Conservation (phyloP, 306 rosid genomes). For the Cicer yamashitae region DNA sequence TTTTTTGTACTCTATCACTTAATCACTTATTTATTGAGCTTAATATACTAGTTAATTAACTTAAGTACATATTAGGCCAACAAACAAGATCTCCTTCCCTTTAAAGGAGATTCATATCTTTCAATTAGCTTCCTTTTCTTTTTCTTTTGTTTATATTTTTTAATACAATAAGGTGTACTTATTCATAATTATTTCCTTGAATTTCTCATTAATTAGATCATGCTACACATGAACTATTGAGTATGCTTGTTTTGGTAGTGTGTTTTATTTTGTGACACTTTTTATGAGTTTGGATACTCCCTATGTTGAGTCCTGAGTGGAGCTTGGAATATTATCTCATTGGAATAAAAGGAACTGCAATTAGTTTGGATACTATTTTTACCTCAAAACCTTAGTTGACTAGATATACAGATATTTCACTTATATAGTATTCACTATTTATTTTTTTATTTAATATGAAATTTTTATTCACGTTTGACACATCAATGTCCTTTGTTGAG, state of each 20-base stretch:
- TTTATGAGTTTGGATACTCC: neutral
- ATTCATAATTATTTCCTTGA: conserved; percentile 13
- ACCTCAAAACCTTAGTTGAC: no score
- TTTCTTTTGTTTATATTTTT: neutral
- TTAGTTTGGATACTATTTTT: no score
- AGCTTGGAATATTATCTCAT: no score
- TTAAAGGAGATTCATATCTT: conserved; percentile 43
- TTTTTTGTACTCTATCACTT: conserved; percentile 13
- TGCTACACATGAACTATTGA: conserved; percentile 30
- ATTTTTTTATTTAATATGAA: no score
- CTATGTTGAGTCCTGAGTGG: no score
- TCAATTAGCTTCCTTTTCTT: conserved; percentile 30
- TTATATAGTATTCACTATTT: no score
- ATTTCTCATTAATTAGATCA: neutral
- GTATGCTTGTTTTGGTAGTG: conserved; percentile 20
- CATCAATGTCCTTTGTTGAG: no score
- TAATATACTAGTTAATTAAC: conserved; percentile 32
- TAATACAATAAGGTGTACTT: conserved; percentile 6
- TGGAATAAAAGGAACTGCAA: no score
- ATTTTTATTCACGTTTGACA: no score
- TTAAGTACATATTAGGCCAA: conserved; percentile 22
- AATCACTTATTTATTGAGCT: conserved; percentile 22
- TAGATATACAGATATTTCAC: no score
- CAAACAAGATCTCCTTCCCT: conserved; percentile 44
- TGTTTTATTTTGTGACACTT: neutral